A percentile compares a stretch with the other conserved stretches of the same genome.
Evolutionary conservation across 345 rosid genomes (phyloP).

Genomic region (Lumnitzera racemosa): DNA sequence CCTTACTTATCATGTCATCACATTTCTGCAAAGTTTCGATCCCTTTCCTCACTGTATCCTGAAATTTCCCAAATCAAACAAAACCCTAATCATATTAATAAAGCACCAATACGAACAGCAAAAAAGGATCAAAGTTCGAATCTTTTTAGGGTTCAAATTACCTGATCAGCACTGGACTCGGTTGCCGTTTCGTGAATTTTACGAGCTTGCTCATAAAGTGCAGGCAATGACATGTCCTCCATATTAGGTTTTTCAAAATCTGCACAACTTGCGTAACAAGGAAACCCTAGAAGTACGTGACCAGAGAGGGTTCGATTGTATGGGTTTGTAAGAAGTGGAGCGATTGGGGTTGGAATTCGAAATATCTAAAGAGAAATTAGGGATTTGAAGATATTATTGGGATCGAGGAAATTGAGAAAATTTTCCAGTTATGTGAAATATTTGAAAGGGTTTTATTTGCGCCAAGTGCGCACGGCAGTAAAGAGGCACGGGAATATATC

Average conservation of each 20-base stretch:
- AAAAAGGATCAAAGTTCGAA: neutral
- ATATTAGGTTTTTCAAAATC: conserved; percentile 7
- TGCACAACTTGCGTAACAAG: too few relatives aligned
- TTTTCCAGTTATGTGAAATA: too few relatives aligned
- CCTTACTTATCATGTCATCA: conserved; percentile 74
- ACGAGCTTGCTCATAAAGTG: conserved; percentile 69
- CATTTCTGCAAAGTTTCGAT: conserved; percentile 60
- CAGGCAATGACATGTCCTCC: conserved; percentile 64
- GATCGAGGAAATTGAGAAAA: too few relatives aligned
- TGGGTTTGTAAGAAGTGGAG: too few relatives aligned
- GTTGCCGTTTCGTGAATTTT: conserved; percentile 58
- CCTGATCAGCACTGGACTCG: conserved; percentile 66
- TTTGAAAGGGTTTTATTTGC: too few relatives aligned
- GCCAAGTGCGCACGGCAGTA: too few relatives aligned
- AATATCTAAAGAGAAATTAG: too few relatives aligned
- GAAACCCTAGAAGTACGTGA: too few relatives aligned
- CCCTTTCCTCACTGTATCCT: conserved; percentile 73
- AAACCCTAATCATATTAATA: conserved; percentile 4
- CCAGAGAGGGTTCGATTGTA: too few relatives aligned
- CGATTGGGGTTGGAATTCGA: too few relatives aligned
- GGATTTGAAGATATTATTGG: too few relatives aligned
- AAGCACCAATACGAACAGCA: neutral
- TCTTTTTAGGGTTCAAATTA: conserved; percentile 10
- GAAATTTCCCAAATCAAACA: neutral
- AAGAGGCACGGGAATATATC: too few relatives aligned